Base-by-base conservation (phyloP, 192 early-diverging fungal genomes). In the Chytriomyces confervae region DNA sequence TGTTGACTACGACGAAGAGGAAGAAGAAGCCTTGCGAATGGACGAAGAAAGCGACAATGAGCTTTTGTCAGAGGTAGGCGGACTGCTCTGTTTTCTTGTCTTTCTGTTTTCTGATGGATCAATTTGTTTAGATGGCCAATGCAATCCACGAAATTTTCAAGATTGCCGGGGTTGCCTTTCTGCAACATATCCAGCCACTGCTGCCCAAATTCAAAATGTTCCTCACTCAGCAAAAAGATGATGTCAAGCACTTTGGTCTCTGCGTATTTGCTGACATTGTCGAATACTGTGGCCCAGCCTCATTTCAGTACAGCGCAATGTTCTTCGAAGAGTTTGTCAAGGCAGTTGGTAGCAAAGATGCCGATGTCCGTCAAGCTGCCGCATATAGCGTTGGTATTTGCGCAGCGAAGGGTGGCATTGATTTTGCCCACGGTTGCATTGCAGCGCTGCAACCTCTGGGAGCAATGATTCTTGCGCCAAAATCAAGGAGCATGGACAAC, bases 321-420 rank as follows among this genome's bases (percentile, higher is more conserved):
- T 95, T 95, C 80, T 87, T 96, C 44, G 86, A 86, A 51, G 80
- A 77, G 50, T 81, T 95, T 82, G 78, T 90, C 5, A 80, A 84
- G 48, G 85, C 87, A 24, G 49, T 94, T n/a, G 82, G 83, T 16
- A 87, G 90, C 73, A 67, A 82, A 47, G 81, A 84, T 62, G 76
- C 86, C 0, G 95, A 98, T 70, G 89, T 99, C 50, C 91, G 96
- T 10, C 98, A 99, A 88, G 92, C 95, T 7, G 93, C 96, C 10
- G 93, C 94, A 16, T 99, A 96, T 83, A 96, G 95, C 76, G 83
- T 98, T 23, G 97, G 97, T 47, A 86, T 97, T n/a, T 91, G 92
- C 75, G 98, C 93, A 47, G 87, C 95, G 82, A 93, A 89, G 76
- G 97, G 96, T 68, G 97, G 96, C 18, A 86, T 91, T 6, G 86